Conservation (phyloP, 2,329 filamentous ascomycete species). For the Sclerotinia glacialis region DNA sequence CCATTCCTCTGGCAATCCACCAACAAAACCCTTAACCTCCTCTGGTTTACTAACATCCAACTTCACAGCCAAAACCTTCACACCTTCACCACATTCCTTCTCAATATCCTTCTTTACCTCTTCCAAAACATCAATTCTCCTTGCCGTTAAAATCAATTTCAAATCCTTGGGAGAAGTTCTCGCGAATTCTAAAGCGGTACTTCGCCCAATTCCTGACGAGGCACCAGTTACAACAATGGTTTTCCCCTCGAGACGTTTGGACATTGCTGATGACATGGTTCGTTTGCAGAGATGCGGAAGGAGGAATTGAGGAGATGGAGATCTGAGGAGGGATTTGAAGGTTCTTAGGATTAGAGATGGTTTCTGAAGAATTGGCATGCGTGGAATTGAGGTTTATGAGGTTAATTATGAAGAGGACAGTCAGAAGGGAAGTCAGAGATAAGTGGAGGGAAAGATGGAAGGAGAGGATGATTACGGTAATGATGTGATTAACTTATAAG, state of each 20-base stretch:
- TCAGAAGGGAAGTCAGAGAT: not conserved
- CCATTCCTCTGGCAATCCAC: constrained; percentile 74
- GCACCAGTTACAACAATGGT: constrained; percentile 90
- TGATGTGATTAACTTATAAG: not conserved
- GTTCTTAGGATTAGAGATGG: not conserved
- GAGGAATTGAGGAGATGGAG: not conserved
- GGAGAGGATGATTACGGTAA: not conserved
- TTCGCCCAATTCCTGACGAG: constrained; percentile 84
- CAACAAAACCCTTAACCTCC: constrained; percentile 71
- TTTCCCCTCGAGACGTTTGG: constrained; percentile 86
- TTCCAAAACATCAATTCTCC: constrained; percentile 74
- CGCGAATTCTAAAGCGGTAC: constrained; percentile 87
- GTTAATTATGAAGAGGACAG: not conserved
- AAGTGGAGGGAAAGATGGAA: not conserved
- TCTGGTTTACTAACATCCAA: constrained; percentile 82
- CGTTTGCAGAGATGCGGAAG: constrained; percentile 30
- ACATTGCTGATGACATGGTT: constrained; percentile 65
- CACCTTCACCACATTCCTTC: constrained; percentile 71
- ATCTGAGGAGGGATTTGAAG: constrained; percentile 6
- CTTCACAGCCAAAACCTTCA: constrained; percentile 78
- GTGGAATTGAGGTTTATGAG: not conserved
- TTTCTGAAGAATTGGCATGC: constrained; percentile 2
- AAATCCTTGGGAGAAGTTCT: constrained; percentile 75
- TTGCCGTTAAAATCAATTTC: constrained; percentile 84
- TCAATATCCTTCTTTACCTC: constrained; percentile 74